phyloP scores from a whole-genome alignment of 1,284 basidiomycete species.

The Austroboletus novae-zelandiae region DNA sequence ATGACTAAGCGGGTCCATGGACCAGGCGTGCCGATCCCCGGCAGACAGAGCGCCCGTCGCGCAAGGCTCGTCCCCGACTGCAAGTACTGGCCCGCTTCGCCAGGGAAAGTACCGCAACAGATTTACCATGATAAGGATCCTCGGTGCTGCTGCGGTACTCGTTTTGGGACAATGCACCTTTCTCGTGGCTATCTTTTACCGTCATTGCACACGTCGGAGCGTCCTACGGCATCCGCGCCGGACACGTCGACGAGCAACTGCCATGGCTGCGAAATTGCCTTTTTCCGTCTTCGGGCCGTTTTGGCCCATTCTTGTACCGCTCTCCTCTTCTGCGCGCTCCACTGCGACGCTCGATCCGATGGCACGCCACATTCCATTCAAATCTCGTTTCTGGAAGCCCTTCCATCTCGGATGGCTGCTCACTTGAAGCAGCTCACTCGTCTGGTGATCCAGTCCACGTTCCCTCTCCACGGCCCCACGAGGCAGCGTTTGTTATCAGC shows the following conservation, averaged over 20 bases:
- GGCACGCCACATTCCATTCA: slow-evolving; percentile 5
- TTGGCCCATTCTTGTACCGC: slow-evolving; percentile 13
- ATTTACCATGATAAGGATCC: slow-evolving; percentile 23
- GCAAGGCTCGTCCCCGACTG: too few relatives aligned
- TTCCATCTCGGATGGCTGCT: slow-evolving; percentile 9
- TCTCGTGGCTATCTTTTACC: slow-evolving; percentile 4
- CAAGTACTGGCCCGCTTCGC: too few relatives aligned
- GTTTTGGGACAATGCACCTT: slow-evolving; percentile 5
- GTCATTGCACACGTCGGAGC: background rate
- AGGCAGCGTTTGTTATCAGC: slow-evolving; percentile 7
- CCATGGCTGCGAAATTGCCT: background rate
- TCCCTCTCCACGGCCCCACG: slow-evolving; percentile 2
- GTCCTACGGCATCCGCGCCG: slow-evolving; percentile 10
- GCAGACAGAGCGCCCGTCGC: too few relatives aligned
- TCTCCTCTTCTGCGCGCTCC: slow-evolving; percentile 13
- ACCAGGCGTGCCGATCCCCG: slow-evolving; percentile 7
- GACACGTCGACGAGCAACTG: slow-evolving; percentile 3
- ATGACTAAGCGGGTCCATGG: slow-evolving; percentile 28
- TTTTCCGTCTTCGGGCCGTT: background rate
- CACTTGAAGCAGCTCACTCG: background rate
- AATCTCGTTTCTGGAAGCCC: slow-evolving; percentile 1
- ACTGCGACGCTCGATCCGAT: slow-evolving; percentile 6
- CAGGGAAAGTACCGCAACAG: background rate
- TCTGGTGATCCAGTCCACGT: background rate
- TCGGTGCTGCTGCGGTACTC: slow-evolving; percentile 12